Conservation (phyloP, 1,284 basidiomycete genomes). For the Leccinum griseonigrum region DNA sequence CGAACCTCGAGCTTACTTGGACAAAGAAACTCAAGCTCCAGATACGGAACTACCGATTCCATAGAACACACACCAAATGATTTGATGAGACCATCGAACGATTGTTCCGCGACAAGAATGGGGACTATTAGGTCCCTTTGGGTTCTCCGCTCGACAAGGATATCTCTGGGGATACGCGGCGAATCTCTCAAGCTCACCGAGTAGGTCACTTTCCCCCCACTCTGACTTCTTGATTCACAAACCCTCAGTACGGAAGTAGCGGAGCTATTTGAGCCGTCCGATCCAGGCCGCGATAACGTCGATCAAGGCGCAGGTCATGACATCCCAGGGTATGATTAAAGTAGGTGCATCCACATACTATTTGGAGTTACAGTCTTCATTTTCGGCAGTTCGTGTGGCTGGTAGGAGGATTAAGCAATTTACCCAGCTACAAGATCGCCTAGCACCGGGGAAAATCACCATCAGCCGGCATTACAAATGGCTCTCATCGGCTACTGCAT, state of each 20-base stretch:
- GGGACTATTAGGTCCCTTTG: constrained; percentile 68
- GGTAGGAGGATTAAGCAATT: constrained; percentile 76
- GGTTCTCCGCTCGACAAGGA: constrained; percentile 79
- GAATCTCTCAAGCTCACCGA: constrained; percentile 71
- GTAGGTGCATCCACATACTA: constrained; percentile 32
- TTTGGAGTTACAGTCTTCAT: constrained; percentile 7
- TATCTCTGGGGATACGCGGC: constrained; percentile 55
- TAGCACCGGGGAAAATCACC: constrained; percentile 51
- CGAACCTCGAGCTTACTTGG: constrained; percentile 4
- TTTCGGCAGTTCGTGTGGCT: constrained; percentile 62
- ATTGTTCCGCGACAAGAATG: constrained; percentile 64
- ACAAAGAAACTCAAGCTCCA: constrained; percentile 70
- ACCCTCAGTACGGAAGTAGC: constrained; percentile 54
- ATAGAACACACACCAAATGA: constrained; percentile 68
- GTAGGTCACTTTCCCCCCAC: constrained; percentile 36
- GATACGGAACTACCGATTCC: constrained; percentile 64
- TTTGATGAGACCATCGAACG: constrained; percentile 82
- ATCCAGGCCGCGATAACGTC: constrained; percentile 65
- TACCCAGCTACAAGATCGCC: constrained; percentile 64
- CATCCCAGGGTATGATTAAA: constrained; percentile 63
- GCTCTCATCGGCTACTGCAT: constrained; percentile 12
- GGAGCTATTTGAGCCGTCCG: constrained; percentile 70
- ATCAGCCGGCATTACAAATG: constrained; percentile 67
- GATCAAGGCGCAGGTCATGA: constrained; percentile 68
- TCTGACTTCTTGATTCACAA: constrained; percentile 10